Evolutionary conservation across 805 yeast species (phyloP), one percentile per base, ranked within the genome.

Genomic region (Phaffomyces thermotolerans): DNA sequence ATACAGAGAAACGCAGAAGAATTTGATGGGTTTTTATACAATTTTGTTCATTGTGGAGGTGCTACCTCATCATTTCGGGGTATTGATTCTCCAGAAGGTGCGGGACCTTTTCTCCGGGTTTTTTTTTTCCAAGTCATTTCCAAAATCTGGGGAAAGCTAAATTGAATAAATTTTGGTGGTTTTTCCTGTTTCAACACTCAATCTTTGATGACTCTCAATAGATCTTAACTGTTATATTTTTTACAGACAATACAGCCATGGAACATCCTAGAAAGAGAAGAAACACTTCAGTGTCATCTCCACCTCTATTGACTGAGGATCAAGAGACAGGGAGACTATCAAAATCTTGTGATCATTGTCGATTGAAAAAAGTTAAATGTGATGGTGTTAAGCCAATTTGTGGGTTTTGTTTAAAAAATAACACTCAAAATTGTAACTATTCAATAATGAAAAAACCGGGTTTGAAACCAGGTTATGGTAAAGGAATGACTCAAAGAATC

Each of bases 361-460:
- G 53, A 22, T 30, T 45, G 15, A 53, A 53, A 42, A 53, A 53
- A 33, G 54, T 52, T n/a, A 52, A 49, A 36, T 53, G 58, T 38
- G 54, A 52, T 40, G 58, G 54, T 3, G 12, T n/a, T 7, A 48
- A 41, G 27, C 58, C 56, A 3, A 29, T 37, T 8, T 53, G 58
- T 38, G 42, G 50, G 4, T 50, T 51, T 25, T 53, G 58, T 17
- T 2, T 31, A 6, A 52, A 50, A 36, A 51, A 49, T 29, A 41
- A 37, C 6, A 32, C 29, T 34, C 36, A 41, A 1, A n/a, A 14
- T 4, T 53, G 58, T 30, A 42, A 30, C 8, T 53, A 49, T 40
- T 51, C 54, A 13, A 5, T 44, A 4, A 50, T 52, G 47, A 52
- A 51, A 43, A 53, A 53, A 23, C 58, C 58, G 1, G 58, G 58